Evolutionary conservation across 768 basidiomycete species (phyloP).

Genomic region (Trametes cingulata): DNA sequence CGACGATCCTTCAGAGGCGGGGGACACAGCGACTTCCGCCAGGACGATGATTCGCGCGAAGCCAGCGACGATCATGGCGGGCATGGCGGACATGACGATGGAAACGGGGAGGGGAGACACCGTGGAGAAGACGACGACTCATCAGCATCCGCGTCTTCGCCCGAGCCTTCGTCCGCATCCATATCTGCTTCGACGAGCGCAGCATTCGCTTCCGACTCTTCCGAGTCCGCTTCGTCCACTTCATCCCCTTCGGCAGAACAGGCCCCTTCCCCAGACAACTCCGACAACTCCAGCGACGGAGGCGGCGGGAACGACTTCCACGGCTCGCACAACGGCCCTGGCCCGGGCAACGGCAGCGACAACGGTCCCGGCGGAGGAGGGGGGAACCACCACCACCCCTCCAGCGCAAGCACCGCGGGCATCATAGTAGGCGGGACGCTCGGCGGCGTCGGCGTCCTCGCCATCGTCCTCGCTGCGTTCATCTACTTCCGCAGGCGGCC

Average conservation of each 20-base stretch:
- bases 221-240: not conserved
- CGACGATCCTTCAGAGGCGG: too few species aligned
- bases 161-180: too few species aligned
- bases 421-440: conserved; percentile 13
- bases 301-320: not conserved
- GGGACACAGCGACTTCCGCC: too few species aligned
- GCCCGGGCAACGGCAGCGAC: not conserved
- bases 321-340: not conserved
- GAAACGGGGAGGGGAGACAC: too few species aligned
- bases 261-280: not conserved
- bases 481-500: not conserved
- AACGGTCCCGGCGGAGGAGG: not conserved
- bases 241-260: not conserved
- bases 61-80: too few species aligned
- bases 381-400: not conserved
- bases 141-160: too few species aligned
- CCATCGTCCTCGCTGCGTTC: not conserved
- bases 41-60: too few species aligned
- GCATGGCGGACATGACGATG: too few species aligned
- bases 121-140: too few species aligned
- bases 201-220: too few species aligned
- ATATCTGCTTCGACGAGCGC: too few species aligned
- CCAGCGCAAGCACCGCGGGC: not conserved
- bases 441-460: conserved; percentile 6
- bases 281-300: not conserved